Conservation (phyloP, 495 filamentous ascomycete genomes). For the Cenococcum geophilum region DNA sequence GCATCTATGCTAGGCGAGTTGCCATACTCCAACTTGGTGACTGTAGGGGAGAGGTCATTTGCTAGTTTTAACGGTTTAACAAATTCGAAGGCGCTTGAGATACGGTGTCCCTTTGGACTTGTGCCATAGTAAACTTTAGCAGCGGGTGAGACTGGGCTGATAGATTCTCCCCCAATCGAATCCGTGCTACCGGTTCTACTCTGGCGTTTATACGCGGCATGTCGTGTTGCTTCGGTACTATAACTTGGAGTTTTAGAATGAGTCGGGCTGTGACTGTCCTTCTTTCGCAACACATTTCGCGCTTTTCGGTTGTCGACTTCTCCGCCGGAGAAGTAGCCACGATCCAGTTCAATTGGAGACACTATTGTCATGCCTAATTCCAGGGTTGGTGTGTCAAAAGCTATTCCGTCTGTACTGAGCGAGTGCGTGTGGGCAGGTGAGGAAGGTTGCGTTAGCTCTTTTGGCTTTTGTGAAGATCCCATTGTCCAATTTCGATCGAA, state of each 20-base stretch:
- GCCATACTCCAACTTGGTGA: slow-evolving; percentile 59
- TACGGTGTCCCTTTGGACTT: slow-evolving; percentile 29
- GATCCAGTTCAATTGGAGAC: slow-evolving; percentile 58
- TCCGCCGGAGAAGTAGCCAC: slow-evolving; percentile 89
- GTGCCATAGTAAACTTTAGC: slow-evolving; percentile 51
- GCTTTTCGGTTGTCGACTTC: slow-evolving; percentile 66
- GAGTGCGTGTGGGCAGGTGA: slow-evolving; percentile 34
- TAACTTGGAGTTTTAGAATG: slow-evolving; percentile 35
- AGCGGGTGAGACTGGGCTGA: slow-evolving; percentile 25
- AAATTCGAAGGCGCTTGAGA: slow-evolving; percentile 28
- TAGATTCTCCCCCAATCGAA: slow-evolving; percentile 43
- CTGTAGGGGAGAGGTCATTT: slow-evolving; percentile 52
- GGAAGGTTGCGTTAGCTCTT: slow-evolving; percentile 17
- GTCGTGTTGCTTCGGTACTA: slow-evolving; percentile 23
- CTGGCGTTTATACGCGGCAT: slow-evolving; percentile 22
- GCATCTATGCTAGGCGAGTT: slow-evolving; percentile 44
- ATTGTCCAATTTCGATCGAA: slow-evolving; percentile 90
- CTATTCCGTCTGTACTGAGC: slow-evolving; percentile 29
- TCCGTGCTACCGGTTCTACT: slow-evolving; percentile 29
- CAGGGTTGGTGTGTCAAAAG: slow-evolving; percentile 15
- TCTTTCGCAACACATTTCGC: slow-evolving; percentile 76
- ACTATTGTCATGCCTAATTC: slow-evolving; percentile 27
- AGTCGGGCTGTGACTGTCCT: slow-evolving; percentile 40
- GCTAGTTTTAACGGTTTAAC: slow-evolving; percentile 41
- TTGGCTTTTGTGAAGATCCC: slow-evolving; percentile 42